A percentile compares a stretch with the other conserved stretches of the same genome.
phyloP scores from a whole-genome alignment of 2,329 filamentous ascomycete genomes.

The Ophiostoma triangulosporum region DNA sequence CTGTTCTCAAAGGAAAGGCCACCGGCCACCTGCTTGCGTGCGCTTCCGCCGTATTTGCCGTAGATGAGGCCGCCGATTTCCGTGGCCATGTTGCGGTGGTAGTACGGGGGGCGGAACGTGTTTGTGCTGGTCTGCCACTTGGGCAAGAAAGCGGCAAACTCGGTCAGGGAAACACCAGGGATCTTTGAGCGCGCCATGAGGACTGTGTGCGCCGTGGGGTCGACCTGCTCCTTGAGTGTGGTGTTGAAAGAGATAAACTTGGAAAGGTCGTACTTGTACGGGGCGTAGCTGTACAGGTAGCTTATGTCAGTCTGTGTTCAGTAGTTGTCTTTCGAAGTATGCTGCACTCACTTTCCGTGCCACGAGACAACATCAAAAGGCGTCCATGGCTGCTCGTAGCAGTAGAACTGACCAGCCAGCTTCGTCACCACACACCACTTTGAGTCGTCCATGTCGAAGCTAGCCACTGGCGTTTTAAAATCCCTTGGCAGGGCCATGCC shows the following conservation, averaged over 20 bases:
- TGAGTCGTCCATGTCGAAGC: constrained; percentile 40
- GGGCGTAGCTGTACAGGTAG: constrained; percentile 37
- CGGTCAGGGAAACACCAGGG: constrained; percentile 27
- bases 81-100: constrained; percentile 45
- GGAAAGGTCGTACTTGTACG: constrained; percentile 42
- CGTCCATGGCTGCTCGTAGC: constrained; percentile 46
- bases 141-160: constrained; percentile 55
- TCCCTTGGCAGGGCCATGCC: constrained; percentile 52
- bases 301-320: too few relatives aligned
- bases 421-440: constrained; percentile 40
- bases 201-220: constrained; percentile 53
- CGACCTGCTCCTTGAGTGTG: constrained; percentile 42
- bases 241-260: constrained; percentile 38
- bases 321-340: neutral
- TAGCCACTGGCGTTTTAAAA: constrained; percentile 48
- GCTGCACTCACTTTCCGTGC: constrained; percentile 19
- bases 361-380: constrained; percentile 43
- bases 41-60: constrained; percentile 20
- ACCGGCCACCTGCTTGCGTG: constrained; percentile 17
- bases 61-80: constrained; percentile 42
- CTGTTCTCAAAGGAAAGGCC: constrained; percentile 22
- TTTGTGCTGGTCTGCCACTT: constrained; percentile 49
- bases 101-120: constrained; percentile 53
- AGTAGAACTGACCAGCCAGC: constrained; percentile 46
- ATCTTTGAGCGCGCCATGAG: constrained; percentile 38